Conservation (phyloP, 2,329 filamentous ascomycete species). For the Hypoxylon sp. region DNA sequence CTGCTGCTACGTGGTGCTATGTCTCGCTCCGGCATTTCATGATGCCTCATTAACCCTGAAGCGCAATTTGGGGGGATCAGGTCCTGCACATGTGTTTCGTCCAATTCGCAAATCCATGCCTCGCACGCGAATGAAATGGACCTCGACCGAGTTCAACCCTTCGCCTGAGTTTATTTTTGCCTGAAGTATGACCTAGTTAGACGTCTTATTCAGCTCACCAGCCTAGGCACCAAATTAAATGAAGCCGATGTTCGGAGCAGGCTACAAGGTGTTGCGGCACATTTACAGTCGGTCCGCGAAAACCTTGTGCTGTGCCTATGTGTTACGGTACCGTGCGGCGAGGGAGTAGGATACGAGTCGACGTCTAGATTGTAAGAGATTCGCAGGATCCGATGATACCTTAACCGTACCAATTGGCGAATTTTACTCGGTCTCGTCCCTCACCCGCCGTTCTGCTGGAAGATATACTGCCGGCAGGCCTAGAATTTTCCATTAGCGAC, state of each 20-base stretch:
- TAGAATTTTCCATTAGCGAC: conserved; percentile 41
- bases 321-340: conserved; percentile 12
- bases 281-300: conserved; percentile 26
- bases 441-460: conserved; percentile 47
- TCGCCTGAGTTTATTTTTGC: conserved; percentile 16
- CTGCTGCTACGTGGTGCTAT: too few species aligned
- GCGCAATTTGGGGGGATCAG: conserved; percentile 10
- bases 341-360: conserved; percentile 14
- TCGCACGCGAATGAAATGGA: conserved; percentile 14
- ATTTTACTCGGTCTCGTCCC: conserved; percentile 2
- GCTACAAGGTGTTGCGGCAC: conserved; percentile 3
- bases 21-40: conserved; percentile 18
- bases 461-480: conserved; percentile 65
- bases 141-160: conserved; percentile 19
- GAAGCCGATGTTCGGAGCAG: conserved; percentile 31
- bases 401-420: conserved; percentile 5
- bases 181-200: conserved; percentile 13
- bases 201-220: conserved; percentile 11
- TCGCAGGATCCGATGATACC: conserved; percentile 15
- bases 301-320: conserved; percentile 18
- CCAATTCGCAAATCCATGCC: conserved; percentile 23
- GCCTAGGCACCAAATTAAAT: conserved; percentile 14
- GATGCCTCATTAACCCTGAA: conserved; percentile 6
- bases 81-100: conserved; percentile 22
- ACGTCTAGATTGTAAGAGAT: conserved; percentile 13